These are phyloP conservation scores for Sphaerulina populicola DNA, from an alignment of 2,329 filamentous ascomycete species.

Conservation along the genomic window DNA sequence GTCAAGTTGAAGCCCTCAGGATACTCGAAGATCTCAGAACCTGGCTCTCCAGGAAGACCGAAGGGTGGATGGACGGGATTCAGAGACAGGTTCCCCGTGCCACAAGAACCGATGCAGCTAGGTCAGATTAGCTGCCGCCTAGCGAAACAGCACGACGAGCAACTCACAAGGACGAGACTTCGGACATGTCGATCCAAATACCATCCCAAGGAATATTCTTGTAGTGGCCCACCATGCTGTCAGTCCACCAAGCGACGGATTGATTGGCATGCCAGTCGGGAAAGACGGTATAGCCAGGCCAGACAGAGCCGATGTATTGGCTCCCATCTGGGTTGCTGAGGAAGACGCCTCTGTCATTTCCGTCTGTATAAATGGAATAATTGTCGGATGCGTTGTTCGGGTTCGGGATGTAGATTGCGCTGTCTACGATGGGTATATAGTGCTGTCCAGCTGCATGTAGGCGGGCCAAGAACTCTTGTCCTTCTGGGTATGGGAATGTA, in stretches of 20 bases:
- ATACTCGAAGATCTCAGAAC: slow-evolving; percentile 49
- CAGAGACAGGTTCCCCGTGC: slow-evolving; percentile 53
- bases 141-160: too few relatives aligned
- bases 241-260: slow-evolving; percentile 52
- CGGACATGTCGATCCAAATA: slow-evolving; percentile 56
- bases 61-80: slow-evolving; percentile 64
- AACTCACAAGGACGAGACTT: slow-evolving; percentile 48
- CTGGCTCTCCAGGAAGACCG: slow-evolving; percentile 55
- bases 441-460: slow-evolving; percentile 50
- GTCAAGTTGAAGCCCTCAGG: slow-evolving; percentile 63
- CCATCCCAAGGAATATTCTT: slow-evolving; percentile 47
- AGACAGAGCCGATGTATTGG: slow-evolving; percentile 46
- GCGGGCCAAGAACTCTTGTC: slow-evolving; percentile 44
- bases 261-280: slow-evolving; percentile 54
- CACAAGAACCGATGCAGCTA: slow-evolving; percentile 61
- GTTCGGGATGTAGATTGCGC: slow-evolving; percentile 63
- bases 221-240: slow-evolving; percentile 46
- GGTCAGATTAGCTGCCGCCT: too few relatives aligned
- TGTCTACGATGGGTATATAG: slow-evolving; percentile 54
- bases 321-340: slow-evolving; percentile 32
- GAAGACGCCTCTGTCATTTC: slow-evolving; percentile 31
- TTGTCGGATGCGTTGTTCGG: slow-evolving; percentile 59
- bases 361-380: slow-evolving; percentile 40
- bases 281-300: slow-evolving; percentile 49
- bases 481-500: slow-evolving; percentile 45